phyloP scores from a whole-genome alignment of 441 rosid genomes.

The Cnidoscolus chayamansa region DNA sequence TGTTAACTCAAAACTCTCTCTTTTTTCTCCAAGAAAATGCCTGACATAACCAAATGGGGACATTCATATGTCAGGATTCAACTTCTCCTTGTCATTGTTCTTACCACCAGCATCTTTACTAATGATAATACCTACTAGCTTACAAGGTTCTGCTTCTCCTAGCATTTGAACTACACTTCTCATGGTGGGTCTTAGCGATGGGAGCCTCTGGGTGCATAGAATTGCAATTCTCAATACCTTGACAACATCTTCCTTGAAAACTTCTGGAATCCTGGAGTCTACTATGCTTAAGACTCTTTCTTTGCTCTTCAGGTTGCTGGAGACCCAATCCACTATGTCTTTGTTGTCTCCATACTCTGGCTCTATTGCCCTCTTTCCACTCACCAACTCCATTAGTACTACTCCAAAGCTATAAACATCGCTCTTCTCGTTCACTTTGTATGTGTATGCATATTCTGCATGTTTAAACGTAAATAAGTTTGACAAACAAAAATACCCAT shows the following conservation, averaged over 20 bases:
- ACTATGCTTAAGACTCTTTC: slow-evolving; percentile 48
- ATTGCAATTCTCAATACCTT: slow-evolving; percentile 66
- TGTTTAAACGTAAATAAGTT: background rate
- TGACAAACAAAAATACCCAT: background rate
- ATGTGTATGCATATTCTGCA: slow-evolving; percentile 83
- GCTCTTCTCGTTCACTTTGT: slow-evolving; percentile 75
- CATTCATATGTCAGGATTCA: background rate
- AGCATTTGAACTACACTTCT: slow-evolving; percentile 83
- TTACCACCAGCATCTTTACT: slow-evolving; percentile 44
- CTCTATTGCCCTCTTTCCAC: slow-evolving; percentile 78
- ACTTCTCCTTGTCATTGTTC: slow-evolving; percentile 25
- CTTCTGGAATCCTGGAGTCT: slow-evolving; percentile 59
- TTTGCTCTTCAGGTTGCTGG: slow-evolving; percentile 53
- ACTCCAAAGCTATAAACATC: slow-evolving; percentile 96
- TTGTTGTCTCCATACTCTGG: slow-evolving; percentile 68
- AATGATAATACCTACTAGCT: slow-evolving; percentile 47
- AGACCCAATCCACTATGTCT: slow-evolving; percentile 76
- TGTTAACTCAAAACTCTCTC: too few relatives aligned
- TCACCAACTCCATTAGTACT: slow-evolving; percentile 88
- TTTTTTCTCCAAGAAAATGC: background rate
- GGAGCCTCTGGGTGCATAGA: slow-evolving; percentile 58
- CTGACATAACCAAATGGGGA: background rate
- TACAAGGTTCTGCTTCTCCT: slow-evolving; percentile 70
- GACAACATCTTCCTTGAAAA: slow-evolving; percentile 56
- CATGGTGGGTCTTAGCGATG: slow-evolving; percentile 72